A percentile compares a stretch with the other conserved stretches of the same genome.
Evolutionary conservation across 306 rosid species (phyloP).

Genomic region (Luffa acutangula): DNA sequence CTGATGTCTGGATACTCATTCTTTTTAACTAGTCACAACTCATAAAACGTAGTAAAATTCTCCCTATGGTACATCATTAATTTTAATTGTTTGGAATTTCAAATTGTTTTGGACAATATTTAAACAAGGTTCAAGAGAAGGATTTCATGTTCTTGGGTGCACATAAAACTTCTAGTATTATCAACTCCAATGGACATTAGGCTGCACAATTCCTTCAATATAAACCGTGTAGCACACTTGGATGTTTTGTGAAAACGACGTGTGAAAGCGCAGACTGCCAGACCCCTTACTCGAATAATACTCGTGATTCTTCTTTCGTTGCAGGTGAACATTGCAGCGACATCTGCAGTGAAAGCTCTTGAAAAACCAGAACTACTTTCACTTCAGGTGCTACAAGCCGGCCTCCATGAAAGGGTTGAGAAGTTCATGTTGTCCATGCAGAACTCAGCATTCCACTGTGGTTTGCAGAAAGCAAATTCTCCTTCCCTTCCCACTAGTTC

Average conservation of each 20-base stretch:
- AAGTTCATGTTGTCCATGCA: constrained; percentile 16
- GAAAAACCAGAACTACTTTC: constrained; percentile 25
- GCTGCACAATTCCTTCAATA: neutral
- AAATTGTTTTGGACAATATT: neutral
- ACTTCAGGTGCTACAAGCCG: constrained; percentile 26
- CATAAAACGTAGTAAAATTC: neutral
- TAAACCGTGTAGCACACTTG: neutral
- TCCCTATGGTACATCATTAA: neutral
- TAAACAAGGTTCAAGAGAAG: neutral
- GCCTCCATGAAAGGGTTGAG: constrained; percentile 15
- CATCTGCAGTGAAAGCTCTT: constrained; percentile 24
- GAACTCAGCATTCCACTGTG: constrained; percentile 3
- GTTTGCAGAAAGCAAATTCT: constrained; percentile 15
- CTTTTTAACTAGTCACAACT: neutral
- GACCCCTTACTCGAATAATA: neutral
- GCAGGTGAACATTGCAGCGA: constrained; percentile 27
- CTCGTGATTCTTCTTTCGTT: neutral
- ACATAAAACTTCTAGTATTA: neutral
- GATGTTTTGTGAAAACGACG: neutral
- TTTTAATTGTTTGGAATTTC: neutral
- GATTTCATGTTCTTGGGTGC: neutral
- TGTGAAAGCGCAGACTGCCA: neutral
- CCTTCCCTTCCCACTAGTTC: neutral
- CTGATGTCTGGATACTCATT: neutral
- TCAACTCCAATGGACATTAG: neutral